These are phyloP conservation scores for Colletotrichum filicis DNA, from an alignment of 2,329 filamentous ascomycete species.

Conservation along the genomic window DNA sequence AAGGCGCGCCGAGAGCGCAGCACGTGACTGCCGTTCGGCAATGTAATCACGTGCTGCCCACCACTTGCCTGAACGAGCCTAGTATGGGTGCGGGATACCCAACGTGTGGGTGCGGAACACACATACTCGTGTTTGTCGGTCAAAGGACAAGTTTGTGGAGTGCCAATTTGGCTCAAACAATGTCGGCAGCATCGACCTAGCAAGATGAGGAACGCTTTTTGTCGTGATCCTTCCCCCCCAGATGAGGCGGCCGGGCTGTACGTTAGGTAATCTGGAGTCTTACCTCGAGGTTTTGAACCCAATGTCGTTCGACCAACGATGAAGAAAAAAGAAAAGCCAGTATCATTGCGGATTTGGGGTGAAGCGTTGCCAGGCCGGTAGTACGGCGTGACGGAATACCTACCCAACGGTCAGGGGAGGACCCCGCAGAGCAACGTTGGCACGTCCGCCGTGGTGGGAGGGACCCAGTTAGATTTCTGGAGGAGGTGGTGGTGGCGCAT, in stretches of 20 bases:
- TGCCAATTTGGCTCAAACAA: neutral
- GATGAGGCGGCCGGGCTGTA: slow-evolving; percentile 15
- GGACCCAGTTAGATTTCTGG: neutral
- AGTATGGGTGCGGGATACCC: no score
- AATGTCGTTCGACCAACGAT: slow-evolving; percentile 6
- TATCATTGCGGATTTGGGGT: neutral
- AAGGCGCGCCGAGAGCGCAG: no score
- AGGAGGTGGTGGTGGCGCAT: slow-evolving; percentile 10
- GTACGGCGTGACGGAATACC: slow-evolving; percentile 14
- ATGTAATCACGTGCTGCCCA: no score
- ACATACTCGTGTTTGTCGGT: neutral
- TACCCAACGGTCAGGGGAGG: slow-evolving; percentile 21
- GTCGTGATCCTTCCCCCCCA: slow-evolving; percentile 8
- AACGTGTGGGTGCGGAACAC: no score
- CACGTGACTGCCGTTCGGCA: no score
- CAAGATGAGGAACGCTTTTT: neutral
- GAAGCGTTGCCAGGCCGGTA: slow-evolving; percentile 5
- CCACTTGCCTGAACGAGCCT: no score
- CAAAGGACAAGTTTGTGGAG: neutral
- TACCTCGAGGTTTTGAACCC: slow-evolving; percentile 13
- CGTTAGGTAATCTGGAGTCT: slow-evolving; percentile 10
- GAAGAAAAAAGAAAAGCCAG: neutral
- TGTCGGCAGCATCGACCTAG: neutral
- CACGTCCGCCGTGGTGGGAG: slow-evolving; percentile 18
- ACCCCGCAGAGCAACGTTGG: slow-evolving; percentile 30